A percentile compares a stretch with the other conserved stretches of the same genome.
These are phyloP conservation scores for Phylloporus arenicola DNA, from an alignment of 768 basidiomycete species.

Conservation along the genomic window DNA sequence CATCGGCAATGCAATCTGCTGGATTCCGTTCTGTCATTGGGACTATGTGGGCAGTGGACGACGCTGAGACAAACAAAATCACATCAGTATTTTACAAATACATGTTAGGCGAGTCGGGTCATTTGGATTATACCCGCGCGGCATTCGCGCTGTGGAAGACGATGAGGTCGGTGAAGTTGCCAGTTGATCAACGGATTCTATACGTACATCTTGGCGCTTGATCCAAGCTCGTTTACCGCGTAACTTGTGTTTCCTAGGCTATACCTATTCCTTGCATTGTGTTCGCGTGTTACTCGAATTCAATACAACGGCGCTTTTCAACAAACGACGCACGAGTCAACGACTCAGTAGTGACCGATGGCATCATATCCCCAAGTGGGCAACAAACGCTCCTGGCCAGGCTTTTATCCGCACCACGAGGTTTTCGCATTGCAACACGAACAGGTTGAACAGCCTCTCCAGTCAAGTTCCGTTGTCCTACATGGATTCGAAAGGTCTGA, in stretches of 20 bases:
- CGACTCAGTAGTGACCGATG: no score
- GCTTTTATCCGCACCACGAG: not conserved
- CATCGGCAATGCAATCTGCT: not conserved
- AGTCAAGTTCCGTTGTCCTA: not conserved
- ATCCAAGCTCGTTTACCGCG: not conserved
- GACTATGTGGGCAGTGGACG: not conserved
- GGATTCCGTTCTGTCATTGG: not conserved
- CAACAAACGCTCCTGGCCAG: no score
- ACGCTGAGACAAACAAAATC: not conserved
- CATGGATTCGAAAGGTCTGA: not conserved
- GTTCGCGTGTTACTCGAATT: no score
- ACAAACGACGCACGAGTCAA: no score
- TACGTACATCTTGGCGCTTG: not conserved
- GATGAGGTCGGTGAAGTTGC: not conserved
- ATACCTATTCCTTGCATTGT: no score
- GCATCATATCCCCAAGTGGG: no score
- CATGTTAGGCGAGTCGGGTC: not conserved
- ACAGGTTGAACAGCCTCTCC: not conserved
- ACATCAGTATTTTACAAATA: no score
- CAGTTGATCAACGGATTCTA: not conserved
- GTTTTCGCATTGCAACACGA: not conserved
- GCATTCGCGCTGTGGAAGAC: not conserved
- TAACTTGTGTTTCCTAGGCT: no score
- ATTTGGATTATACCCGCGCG: not conserved
- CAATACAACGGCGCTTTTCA: no score